These are phyloP conservation scores for Cephaloascus albidus DNA, from an alignment of 805 yeast species.

Conservation along the genomic window DNA sequence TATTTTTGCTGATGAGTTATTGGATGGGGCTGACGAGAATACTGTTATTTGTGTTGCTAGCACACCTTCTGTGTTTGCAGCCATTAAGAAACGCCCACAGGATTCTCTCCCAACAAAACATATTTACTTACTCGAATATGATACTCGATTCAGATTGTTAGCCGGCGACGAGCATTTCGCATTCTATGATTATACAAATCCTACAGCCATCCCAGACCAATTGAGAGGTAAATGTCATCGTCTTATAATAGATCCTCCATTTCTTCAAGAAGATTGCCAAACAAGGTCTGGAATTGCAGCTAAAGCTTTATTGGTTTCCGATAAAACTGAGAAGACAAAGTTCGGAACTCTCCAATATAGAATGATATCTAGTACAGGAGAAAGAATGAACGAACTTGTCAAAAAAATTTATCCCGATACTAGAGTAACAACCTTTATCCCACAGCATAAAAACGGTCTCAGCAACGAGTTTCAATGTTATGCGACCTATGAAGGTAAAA, in stretches of 20 bases:
- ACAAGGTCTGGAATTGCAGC: slow-evolving; percentile 60
- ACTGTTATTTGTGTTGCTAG: slow-evolving; percentile 71
- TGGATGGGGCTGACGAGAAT: slow-evolving; percentile 66
- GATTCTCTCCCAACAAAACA: slow-evolving; percentile 52
- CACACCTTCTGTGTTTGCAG: slow-evolving; percentile 91
- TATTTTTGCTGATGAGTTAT: slow-evolving; percentile 54
- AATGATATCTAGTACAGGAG: slow-evolving; percentile 80
- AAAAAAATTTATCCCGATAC: slow-evolving; percentile 54
- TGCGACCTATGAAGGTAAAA: slow-evolving; percentile 60
- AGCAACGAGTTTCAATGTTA: slow-evolving; percentile 86
- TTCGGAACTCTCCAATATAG: slow-evolving; percentile 33
- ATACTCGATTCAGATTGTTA: slow-evolving; percentile 63
- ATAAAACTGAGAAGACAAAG: slow-evolving; percentile 25
- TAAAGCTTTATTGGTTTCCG: slow-evolving; percentile 38
- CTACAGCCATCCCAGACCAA: slow-evolving; percentile 48
- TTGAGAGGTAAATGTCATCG: slow-evolving; percentile 60
- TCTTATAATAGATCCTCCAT: slow-evolving; percentile 81
- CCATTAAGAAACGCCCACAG: slow-evolving; percentile 46
- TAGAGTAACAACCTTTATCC: slow-evolving; percentile 54
- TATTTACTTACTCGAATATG: slow-evolving; percentile 72
- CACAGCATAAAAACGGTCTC: slow-evolving; percentile 78
- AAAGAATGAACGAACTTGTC: slow-evolving; percentile 68
- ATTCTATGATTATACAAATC: slow-evolving; percentile 68
- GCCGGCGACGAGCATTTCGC: slow-evolving; percentile 62
- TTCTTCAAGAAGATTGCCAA: slow-evolving; percentile 76